These are phyloP conservation scores for Cyclotella cryptica DNA, from an alignment of 108 stramenopile species.

Conservation along the genomic window DNA sequence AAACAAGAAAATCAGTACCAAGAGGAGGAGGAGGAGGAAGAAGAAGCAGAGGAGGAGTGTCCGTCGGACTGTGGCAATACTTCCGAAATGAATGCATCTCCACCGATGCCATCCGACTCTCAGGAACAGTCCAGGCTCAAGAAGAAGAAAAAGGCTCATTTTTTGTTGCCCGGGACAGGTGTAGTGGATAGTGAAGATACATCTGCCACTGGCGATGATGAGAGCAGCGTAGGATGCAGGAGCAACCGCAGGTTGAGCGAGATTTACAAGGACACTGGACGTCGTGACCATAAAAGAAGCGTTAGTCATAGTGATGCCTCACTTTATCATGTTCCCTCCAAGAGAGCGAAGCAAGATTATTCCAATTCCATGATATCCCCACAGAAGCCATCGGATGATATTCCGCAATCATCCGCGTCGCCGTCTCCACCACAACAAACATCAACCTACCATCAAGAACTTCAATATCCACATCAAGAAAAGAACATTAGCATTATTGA, in stretches of 20 bases:
- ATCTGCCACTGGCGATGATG: neutral
- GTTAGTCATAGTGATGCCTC: neutral
- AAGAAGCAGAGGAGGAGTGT: neutral
- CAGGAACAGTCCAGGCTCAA: no score
- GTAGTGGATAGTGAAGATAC: no score
- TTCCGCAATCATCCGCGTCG: neutral
- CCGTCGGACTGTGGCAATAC: neutral
- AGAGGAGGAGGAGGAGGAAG: neutral
- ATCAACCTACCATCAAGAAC: neutral
- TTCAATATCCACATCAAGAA: neutral
- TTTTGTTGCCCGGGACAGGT: no score
- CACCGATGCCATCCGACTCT: no score
- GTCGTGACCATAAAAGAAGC: neutral
- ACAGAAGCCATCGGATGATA: neutral
- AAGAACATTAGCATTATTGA: neutral
- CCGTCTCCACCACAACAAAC: neutral
- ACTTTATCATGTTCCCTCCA: neutral
- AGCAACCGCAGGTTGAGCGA: no score
- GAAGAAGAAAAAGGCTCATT: no score
- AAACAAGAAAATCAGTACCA: no score
- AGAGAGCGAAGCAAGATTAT: neutral
- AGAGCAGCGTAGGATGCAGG: neutral
- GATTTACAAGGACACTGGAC: neutral
- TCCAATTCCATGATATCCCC: neutral
- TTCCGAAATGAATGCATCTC: no score